A percentile compares a stretch with the other conserved stretches of the same genome.
Evolutionary conservation across 768 basidiomycete genomes (phyloP).

Genomic region (Mycena alexandri): DNA sequence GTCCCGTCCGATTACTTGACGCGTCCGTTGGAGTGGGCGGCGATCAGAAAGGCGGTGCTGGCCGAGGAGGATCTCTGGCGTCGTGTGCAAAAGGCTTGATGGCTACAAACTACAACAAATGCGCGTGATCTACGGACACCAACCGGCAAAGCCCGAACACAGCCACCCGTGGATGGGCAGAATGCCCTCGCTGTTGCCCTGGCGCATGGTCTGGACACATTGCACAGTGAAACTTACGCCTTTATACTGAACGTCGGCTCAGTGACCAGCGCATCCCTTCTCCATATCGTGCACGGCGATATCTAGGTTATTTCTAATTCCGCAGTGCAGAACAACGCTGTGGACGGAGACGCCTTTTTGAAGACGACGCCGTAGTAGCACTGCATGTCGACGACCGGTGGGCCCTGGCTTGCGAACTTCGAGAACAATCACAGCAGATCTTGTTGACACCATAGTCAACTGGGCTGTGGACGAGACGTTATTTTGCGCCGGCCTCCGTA

Average conservation of each 20-base stretch:
- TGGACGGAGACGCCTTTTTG: not conserved
- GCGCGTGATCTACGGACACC: too few relatives aligned
- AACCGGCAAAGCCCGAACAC: too few relatives aligned
- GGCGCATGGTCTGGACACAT: conserved; percentile 8
- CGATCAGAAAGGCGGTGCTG: too few relatives aligned
- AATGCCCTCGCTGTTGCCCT: conserved; percentile 5
- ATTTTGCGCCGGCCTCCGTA: not conserved
- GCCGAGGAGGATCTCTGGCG: too few relatives aligned
- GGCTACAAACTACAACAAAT: too few relatives aligned
- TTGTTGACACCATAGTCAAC: not conserved
- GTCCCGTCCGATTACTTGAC: conserved; percentile 3
- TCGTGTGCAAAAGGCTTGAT: too few relatives aligned
- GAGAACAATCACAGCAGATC: not conserved
- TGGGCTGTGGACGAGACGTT: not conserved
- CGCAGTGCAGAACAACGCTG: not conserved
- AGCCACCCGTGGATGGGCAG: too few relatives aligned
- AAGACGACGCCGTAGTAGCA: not conserved
- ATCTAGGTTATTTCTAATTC: not conserved
- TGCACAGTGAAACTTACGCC: not conserved
- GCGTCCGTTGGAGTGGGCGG: too few relatives aligned
- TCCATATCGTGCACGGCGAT: not conserved
- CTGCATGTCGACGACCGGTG: not conserved
- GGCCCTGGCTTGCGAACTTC: not conserved
- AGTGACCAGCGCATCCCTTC: not conserved
- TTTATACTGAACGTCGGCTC: conserved; percentile 1